Evolutionary conservation across 176 grass and related monocot species (phyloP).

Genomic region (Aegilops longissima): DNA sequence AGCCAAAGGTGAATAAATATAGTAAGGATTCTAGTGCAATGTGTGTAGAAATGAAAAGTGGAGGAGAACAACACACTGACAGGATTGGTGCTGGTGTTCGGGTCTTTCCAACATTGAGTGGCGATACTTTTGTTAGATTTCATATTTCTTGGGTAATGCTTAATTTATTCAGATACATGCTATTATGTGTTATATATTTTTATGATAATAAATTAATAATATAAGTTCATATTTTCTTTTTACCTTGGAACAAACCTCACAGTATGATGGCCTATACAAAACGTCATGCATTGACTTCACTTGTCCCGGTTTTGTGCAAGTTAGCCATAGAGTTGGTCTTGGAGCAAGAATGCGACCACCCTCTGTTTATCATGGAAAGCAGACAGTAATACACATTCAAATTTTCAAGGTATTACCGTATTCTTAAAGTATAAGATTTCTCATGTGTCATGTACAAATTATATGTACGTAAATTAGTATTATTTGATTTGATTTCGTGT

Average conservation of each 20-base stretch:
- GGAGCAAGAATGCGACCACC: background rate
- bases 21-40: background rate
- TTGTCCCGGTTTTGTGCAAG: constrained; percentile 41
- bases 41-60: background rate
- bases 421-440: background rate
- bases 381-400: background rate
- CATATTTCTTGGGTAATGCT: constrained; percentile 23
- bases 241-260: background rate
- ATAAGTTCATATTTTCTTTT: background rate
- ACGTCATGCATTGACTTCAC: background rate
- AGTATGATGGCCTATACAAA: background rate
- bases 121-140: constrained; percentile 5
- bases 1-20: background rate
- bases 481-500: background rate
- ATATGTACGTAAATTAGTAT: background rate
- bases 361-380: constrained; percentile 16
- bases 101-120: constrained; percentile 21
- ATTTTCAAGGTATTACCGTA: constrained; percentile 23
- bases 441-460: background rate
- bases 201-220: background rate
- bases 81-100: background rate
- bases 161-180: background rate
- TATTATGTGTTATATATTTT: background rate
- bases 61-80: background rate
- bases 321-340: background rate